Evolutionary conservation across 345 rosid genomes (phyloP), one percentile per base, ranked within the genome.

Genomic region (Triadica sebifera): DNA sequence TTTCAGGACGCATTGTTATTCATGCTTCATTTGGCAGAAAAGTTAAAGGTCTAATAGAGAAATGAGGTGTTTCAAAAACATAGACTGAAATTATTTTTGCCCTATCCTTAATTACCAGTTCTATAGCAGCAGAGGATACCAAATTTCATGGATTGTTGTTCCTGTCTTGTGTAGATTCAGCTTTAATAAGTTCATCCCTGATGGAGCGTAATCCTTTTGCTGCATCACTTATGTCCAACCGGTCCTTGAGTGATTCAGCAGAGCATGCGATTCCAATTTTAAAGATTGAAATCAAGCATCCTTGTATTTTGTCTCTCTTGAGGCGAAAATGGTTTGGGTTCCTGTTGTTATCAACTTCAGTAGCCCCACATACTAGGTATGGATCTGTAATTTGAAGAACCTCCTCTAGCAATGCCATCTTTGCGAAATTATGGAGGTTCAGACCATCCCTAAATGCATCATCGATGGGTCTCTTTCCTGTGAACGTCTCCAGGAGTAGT

Each of bases 321-420:
- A 41, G 0, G 45, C 4, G 45, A 41, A n/a, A 29, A 29, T 29
- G 34, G 34, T n/a, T n/a, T n/a, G n/a, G n/a, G n/a, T n/a, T n/a
- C n/a, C n/a, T n/a, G n/a, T n/a, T n/a, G n/a, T 29, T 29, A 29
- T 29, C 34, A 29, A 1, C 34, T 29, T 29, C 34, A 29, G 34
- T 29, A 29, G 34, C 34, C 34, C 2, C 64, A 45, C 77, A 69
- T 77, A 85, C 84, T 56, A 65, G 53, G 22, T 6, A 22, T 8
- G 55, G 53, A 45, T 65, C 34, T 47, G 39, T 55, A 47, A 46
- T 66, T 47, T 9, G 12, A 13, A 11, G 22, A 46, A 25, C 55
- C 43, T 65, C 37, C 5, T 45, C 53, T 43, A 37, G 34, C 29
- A 43, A 65, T 34, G 65, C 65, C 65, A 34, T 29, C 41, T 12